phyloP scores from a whole-genome alignment of 345 rosid species.

The Acer campestre region DNA sequence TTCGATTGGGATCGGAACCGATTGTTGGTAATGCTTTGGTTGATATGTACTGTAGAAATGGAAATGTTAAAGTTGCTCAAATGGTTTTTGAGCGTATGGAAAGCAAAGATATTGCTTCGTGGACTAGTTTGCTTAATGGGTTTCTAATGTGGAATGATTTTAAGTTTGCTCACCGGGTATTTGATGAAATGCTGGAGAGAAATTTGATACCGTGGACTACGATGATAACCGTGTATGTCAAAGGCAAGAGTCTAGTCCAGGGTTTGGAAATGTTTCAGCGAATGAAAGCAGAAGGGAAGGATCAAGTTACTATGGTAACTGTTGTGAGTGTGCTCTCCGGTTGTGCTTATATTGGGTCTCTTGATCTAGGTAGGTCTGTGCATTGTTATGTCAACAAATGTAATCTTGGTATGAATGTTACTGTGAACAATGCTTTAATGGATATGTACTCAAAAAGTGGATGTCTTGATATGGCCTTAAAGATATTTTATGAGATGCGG shows the following conservation, averaged over 20 bases:
- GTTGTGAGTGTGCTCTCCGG: slow-evolving; percentile 36
- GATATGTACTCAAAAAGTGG: slow-evolving; percentile 44
- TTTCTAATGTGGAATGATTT: slow-evolving; percentile 16
- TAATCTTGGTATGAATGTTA: slow-evolving; percentile 16
- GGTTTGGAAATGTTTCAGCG: slow-evolving; percentile 23
- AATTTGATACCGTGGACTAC: slow-evolving; percentile 36
- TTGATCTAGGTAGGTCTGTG: slow-evolving; percentile 25
- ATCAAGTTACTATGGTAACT: slow-evolving; percentile 19
- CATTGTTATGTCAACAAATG: slow-evolving; percentile 30
- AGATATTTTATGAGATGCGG: slow-evolving; percentile 26
- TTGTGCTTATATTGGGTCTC: slow-evolving; percentile 37
- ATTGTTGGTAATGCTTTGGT: slow-evolving; percentile 39
- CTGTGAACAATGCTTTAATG: slow-evolving; percentile 37
- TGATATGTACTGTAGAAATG: slow-evolving; percentile 35
- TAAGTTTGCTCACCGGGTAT: slow-evolving; percentile 20
- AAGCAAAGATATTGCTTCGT: slow-evolving; percentile 27
- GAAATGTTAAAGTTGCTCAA: slow-evolving; percentile 17
- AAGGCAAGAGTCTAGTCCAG: slow-evolving; percentile 16
- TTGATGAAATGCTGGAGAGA: slow-evolving; percentile 34
- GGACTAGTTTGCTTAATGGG: slow-evolving; percentile 32
- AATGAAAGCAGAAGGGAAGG: slow-evolving; percentile 26
- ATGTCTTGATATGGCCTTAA: slow-evolving; percentile 22
- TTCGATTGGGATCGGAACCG: slow-evolving; percentile 18
- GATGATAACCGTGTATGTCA: slow-evolving; percentile 32
- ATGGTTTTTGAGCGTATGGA: slow-evolving; percentile 31